Conservation (phyloP, 225 moss, liverwort and hornwort genomes). For the Neckera pumila region DNA sequence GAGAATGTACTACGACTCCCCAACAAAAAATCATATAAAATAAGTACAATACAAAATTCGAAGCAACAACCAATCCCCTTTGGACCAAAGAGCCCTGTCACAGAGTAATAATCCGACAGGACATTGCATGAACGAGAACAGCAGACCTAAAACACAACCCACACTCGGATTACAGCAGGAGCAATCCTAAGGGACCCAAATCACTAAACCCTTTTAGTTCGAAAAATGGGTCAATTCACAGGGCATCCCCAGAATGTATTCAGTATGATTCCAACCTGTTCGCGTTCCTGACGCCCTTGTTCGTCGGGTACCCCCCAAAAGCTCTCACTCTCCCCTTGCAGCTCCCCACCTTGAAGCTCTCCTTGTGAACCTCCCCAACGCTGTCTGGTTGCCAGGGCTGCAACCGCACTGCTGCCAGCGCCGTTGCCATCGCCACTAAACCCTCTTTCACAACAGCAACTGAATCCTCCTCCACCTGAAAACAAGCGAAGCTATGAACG, state of each 20-base stretch:
- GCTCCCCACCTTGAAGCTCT: background rate
- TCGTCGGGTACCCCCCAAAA: background rate
- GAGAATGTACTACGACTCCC: background rate
- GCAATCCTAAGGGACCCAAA: background rate
- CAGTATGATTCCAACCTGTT: background rate
- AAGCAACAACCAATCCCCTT: background rate
- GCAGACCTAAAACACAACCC: background rate
- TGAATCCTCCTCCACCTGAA: background rate
- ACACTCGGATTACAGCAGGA: background rate
- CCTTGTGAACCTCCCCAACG: background rate
- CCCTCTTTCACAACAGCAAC: background rate
- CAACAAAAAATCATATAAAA: background rate
- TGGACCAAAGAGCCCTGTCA: background rate
- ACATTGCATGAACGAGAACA: background rate
- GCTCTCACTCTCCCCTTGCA: background rate
- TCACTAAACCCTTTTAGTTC: background rate
- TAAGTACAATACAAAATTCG: background rate
- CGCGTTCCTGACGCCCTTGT: background rate
- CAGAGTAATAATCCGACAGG: background rate
- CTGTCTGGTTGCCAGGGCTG: conserved; percentile 12
- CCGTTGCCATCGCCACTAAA: conserved; percentile 18
- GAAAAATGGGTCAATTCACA: background rate
- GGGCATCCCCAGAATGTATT: background rate
- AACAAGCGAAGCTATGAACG: background rate
- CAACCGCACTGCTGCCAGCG: conserved; percentile 35